Percentiles rank a stretch among this genome's conserved stretches.
These are phyloP conservation scores for Chaetothyriales sp. DNA, from an alignment of 2,329 filamentous ascomycete species.

Conservation along the genomic window DNA sequence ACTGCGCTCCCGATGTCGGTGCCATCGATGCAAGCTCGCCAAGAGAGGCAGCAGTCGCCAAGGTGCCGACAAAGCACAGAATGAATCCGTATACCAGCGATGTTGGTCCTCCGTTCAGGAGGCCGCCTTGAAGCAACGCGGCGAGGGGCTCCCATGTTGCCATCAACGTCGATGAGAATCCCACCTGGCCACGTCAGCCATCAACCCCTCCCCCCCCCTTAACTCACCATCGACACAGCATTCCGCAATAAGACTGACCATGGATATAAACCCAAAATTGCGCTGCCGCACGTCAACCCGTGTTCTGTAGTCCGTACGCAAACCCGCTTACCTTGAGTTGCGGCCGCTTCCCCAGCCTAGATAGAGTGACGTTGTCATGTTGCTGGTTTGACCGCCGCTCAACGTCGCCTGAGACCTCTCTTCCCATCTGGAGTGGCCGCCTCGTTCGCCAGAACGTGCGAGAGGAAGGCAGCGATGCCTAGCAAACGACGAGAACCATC, in stretches of 20 bases:
- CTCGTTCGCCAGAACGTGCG: background rate
- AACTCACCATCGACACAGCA: too few relatives aligned
- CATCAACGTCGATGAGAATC: slow-evolving; percentile 2
- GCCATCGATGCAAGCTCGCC: slow-evolving; percentile 30
- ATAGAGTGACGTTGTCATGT: slow-evolving; percentile 1
- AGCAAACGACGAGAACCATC: background rate
- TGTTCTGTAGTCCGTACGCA: background rate
- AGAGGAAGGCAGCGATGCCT: background rate
- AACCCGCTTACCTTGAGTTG: slow-evolving; percentile 4
- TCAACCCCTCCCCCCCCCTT: background rate
- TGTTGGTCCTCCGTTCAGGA: slow-evolving; percentile 14
- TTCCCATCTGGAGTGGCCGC: background rate
- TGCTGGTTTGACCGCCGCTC: background rate
- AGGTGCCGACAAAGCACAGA: slow-evolving; percentile 22
- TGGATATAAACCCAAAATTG: slow-evolving; percentile 3
- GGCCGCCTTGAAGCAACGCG: slow-evolving; percentile 13
- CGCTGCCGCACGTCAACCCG: background rate
- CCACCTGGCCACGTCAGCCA: background rate
- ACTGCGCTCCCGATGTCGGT: slow-evolving; percentile 28
- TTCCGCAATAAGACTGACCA: background rate
- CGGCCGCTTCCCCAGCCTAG: slow-evolving; percentile 5
- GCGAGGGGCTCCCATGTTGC: slow-evolving; percentile 16
- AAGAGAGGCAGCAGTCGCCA: slow-evolving; percentile 26
- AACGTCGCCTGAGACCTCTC: background rate
- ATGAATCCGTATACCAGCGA: slow-evolving; percentile 16